A percentile compares a stretch with the other conserved stretches of the same genome.
phyloP scores from a whole-genome alignment of 441 rosid genomes.

The Erodium chrysanthum region DNA sequence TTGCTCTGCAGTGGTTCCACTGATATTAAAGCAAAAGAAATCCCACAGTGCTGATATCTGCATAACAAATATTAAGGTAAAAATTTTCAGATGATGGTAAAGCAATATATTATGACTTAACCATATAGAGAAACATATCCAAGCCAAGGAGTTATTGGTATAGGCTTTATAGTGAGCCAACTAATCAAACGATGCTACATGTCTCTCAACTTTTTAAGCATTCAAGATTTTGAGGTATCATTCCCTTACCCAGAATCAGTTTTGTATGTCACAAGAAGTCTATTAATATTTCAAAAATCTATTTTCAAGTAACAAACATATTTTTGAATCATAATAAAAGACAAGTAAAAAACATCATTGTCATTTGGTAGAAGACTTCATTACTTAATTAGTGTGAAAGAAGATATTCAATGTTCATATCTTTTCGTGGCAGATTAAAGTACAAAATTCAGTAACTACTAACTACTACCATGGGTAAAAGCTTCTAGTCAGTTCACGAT shows the following conservation, averaged over 20 bases:
- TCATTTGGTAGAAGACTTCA: not conserved
- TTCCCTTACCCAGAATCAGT: not conserved
- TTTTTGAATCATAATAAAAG: not conserved
- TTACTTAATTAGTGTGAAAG: not conserved
- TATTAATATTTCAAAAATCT: not conserved
- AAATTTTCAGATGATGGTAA: not conserved
- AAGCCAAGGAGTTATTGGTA: not conserved
- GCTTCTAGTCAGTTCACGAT: not conserved
- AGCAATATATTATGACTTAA: not conserved
- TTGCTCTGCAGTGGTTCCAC: conserved; percentile 82
- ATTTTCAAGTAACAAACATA: not conserved
- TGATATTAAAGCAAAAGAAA: conserved; percentile 85
- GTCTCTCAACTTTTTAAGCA: not conserved
- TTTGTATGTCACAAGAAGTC: not conserved
- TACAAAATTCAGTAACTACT: not conserved
- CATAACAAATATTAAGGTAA: conserved; percentile 17
- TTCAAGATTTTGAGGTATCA: not conserved
- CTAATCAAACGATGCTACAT: not conserved
- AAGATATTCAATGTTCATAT: not conserved
- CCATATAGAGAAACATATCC: not conserved
- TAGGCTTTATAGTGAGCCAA: not conserved
- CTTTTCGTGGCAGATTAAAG: not conserved
- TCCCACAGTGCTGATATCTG: conserved; percentile 94
- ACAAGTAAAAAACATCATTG: not conserved
- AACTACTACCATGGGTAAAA: conserved; percentile 1